A percentile compares a stretch with the other conserved stretches of the same genome.
Conservation (phyloP, 2,329 filamentous ascomycete species). For the Pleurostoma richardsiae region DNA sequence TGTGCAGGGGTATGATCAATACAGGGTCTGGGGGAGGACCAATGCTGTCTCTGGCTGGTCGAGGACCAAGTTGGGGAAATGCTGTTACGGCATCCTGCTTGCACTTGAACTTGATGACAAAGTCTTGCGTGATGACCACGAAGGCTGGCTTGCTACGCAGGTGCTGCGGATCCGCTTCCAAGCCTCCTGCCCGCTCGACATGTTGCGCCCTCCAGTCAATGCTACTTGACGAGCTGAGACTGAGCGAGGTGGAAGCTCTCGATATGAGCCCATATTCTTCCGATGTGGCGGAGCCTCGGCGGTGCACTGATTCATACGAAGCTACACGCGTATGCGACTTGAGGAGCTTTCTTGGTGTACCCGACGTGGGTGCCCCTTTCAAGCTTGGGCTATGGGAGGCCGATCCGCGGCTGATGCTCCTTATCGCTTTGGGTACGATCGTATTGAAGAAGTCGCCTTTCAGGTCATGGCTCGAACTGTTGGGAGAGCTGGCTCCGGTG, state of each 20-base stretch:
- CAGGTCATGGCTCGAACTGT: constrained; percentile 15
- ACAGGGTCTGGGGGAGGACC: constrained; percentile 21
- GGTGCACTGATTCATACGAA: constrained; percentile 14
- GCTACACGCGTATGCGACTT: constrained; percentile 7
- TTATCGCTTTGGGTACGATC: constrained; percentile 12
- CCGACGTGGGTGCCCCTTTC: constrained; percentile 2
- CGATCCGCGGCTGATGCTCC: constrained; percentile 16
- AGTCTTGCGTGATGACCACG: constrained; percentile 45
- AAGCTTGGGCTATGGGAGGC: constrained; percentile 5
- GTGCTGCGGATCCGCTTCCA: constrained; percentile 44
- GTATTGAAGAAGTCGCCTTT: constrained; percentile 16
- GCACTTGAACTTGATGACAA: constrained; percentile 45
- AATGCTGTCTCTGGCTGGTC: constrained; percentile 17
- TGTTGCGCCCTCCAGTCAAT: constrained; percentile 25
- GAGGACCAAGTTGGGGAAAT: constrained; percentile 35
- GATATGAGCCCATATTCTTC: constrained; percentile 18
- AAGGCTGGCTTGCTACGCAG: constrained; percentile 41
- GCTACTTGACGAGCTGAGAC: constrained; percentile 19
- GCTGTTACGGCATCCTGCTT: constrained; percentile 39
- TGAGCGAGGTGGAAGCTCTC: constrained; percentile 16
- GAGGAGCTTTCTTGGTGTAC: constrained; percentile 4
- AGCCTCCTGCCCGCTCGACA: constrained; percentile 31
- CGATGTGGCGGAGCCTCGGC: constrained; percentile 22
- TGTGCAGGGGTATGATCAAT: constrained; percentile 42
- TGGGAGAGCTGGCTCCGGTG: constrained; percentile 12